phyloP scores from a whole-genome alignment of 345 rosid species.

The Boechera stricta region DNA sequence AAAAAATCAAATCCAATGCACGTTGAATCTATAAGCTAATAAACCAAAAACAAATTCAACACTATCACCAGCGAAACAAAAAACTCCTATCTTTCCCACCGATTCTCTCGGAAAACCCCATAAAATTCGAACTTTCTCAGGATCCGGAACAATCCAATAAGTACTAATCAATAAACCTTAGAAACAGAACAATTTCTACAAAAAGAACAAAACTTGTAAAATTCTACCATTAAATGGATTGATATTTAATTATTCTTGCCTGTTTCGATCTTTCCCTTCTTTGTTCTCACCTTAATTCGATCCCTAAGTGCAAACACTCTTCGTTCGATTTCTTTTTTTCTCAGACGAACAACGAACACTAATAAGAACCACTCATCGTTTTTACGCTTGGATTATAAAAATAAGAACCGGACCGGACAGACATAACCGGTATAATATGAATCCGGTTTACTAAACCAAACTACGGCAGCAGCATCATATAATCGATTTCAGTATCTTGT shows the following conservation, averaged over 20 bases:
- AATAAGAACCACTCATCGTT: not conserved
- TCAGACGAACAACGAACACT: conserved; percentile 7
- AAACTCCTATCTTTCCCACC: not conserved
- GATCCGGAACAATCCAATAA: conserved; percentile 4
- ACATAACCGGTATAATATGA: not conserved
- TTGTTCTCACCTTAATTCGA: conserved; percentile 20
- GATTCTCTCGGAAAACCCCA: not conserved
- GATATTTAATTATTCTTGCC: not conserved
- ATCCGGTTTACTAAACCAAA: conserved; percentile 19
- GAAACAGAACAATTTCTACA: not conserved
- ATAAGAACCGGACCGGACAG: not conserved
- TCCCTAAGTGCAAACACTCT: not conserved
- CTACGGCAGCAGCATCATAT: not conserved
- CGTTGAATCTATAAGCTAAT: not conserved
- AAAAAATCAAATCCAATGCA: not conserved
- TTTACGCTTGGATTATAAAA: not conserved
- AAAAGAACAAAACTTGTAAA: not conserved
- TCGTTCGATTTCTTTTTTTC: not conserved
- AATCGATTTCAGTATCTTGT: not conserved
- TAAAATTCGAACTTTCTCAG: not conserved
- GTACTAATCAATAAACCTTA: not conserved
- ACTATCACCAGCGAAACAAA: not conserved
- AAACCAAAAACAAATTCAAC: not conserved
- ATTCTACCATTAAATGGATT: conserved; percentile 14
- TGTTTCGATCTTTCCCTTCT: not conserved